Conservation (phyloP, 805 yeast genomes). For the Sungouiozyma intestinalis region DNA sequence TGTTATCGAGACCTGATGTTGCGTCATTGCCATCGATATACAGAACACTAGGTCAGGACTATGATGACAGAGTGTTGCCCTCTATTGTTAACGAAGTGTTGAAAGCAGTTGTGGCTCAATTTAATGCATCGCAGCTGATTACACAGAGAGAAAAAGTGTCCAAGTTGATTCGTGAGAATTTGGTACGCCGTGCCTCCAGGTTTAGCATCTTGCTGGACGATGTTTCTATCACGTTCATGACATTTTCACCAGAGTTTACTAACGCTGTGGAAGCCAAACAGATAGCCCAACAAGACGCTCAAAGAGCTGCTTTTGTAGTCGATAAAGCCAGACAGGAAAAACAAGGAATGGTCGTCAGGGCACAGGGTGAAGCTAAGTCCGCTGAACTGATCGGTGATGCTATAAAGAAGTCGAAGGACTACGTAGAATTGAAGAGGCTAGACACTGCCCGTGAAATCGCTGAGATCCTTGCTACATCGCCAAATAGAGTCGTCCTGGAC, state of each 20-base stretch:
- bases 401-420: conserved; percentile 89
- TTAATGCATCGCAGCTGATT: conserved; percentile 94
- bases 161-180: conserved; percentile 78
- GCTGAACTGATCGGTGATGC: conserved; percentile 99
- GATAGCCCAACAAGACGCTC: conserved; percentile 99
- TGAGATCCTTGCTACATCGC: conserved; percentile 68
- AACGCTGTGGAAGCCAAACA: conserved; percentile 97
- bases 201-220: conserved; percentile 87
- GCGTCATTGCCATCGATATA: conserved; percentile 70
- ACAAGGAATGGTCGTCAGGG: conserved; percentile 92
- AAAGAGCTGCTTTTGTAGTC: conserved; percentile 93
- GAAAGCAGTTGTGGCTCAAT: conserved; percentile 95
- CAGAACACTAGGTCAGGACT: conserved; percentile 88
- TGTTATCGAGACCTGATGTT: conserved; percentile 79
- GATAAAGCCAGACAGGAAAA: conserved; percentile 97
- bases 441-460: conserved; percentile 98
- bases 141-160: conserved; percentile 98
- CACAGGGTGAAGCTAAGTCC: conserved; percentile 96
- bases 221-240: conserved; percentile 93
- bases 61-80: conserved; percentile 94
- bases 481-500: conserved; percentile 85
- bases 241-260: conserved; percentile 95
- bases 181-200: conserved; percentile 81
- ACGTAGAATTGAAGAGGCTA: conserved; percentile 90
- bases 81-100: conserved; percentile 97